Base-by-base conservation (phyloP, 495 filamentous ascomycete genomes). In the Darksidea phi region DNA sequence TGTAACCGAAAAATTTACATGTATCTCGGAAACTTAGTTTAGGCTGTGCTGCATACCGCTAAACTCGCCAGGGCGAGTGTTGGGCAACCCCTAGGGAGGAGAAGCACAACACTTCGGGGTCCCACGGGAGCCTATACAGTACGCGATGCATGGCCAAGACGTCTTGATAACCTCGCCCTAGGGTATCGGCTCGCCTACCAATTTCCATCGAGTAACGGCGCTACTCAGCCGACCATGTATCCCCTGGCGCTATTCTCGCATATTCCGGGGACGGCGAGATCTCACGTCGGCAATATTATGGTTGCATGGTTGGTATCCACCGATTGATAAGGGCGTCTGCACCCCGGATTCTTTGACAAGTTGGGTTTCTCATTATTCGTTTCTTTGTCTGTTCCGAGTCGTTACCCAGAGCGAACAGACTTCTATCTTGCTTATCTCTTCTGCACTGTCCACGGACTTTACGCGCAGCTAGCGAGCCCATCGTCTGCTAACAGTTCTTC, bases 181-280 rank as follows among this genome's bases (percentile, higher is more conserved):
- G 55, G 52, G 20, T 45, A 11, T 20, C 45, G 51, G 28, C 28
- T 32, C 28, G 28, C 28, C 53, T 51, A 54, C 46, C 37, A 64
- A 26, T 65, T 58, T 61, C 57, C 54, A 68, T 68, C 66, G 61
- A 68, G 66, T 68, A 68, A 68, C 34, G 42, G 4, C 36, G n/a
- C 24, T n/a, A 24, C 17, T 11, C 46, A 32, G 50, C 34, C 15
- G 23, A n/a, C n/a, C 15, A 34, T 28, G 25, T 32, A 32, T 32
- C 48, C 43, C 32, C 42, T 52, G 51, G 46, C 51, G 52, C 21
- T 34, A 46, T 36, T 57, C 8, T 53, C 24, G 24, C 15, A 20
- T 3, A 23, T 50, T 41, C 55, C 38, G 57, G 34, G 57, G 49
- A 54, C 61, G 34, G 47, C 28, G 28, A 32, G 28, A 32, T 32